A percentile compares a stretch with the other conserved stretches of the same genome.
Conservation (phyloP, 352 stramenopile species). For the Pythium vanterpoolii region DNA sequence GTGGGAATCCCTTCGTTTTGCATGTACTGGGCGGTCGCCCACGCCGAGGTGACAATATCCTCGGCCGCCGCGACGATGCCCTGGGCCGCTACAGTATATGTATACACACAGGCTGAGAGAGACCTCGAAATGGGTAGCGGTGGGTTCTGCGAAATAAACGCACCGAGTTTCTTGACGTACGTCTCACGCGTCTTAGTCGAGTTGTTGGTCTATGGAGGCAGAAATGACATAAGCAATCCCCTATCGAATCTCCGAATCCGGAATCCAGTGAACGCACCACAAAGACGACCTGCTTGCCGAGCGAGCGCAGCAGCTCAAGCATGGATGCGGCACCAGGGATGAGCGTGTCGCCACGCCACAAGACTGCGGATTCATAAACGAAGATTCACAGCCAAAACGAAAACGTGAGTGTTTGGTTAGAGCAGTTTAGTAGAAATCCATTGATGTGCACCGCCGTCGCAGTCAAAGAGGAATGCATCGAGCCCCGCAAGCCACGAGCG, state of each 20-base stretch:
- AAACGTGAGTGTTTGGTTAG: background rate
- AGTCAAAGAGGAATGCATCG: conserved; percentile 82
- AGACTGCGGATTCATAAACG: conserved; percentile 2
- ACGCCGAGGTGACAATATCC: conserved; percentile 86
- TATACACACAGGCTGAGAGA: background rate
- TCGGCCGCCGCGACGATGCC: conserved; percentile 58
- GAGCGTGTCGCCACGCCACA: conserved; percentile 44
- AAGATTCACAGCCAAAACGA: too few relatives aligned
- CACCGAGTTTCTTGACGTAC: conserved; percentile 86
- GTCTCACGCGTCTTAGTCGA: conserved; percentile 76
- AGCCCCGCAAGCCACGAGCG: conserved; percentile 49
- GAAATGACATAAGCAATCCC: too few relatives aligned
- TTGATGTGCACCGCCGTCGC: conserved; percentile 54
- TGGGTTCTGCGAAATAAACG: background rate
- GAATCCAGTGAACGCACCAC: conserved; percentile 36
- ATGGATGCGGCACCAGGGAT: conserved; percentile 62
- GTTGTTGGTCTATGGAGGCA: conserved; percentile 71
- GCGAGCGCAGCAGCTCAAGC: conserved; percentile 59
- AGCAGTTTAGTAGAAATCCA: background rate
- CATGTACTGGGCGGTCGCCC: conserved; percentile 78
- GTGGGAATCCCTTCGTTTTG: conserved; percentile 56
- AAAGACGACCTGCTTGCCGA: conserved; percentile 83
- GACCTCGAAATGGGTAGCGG: background rate
- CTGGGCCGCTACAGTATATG: conserved; percentile 46
- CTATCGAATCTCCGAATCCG: background rate